Evolutionary conservation across 1,284 basidiomycete species (phyloP).

Genomic region (Trichosporon sp.): DNA sequence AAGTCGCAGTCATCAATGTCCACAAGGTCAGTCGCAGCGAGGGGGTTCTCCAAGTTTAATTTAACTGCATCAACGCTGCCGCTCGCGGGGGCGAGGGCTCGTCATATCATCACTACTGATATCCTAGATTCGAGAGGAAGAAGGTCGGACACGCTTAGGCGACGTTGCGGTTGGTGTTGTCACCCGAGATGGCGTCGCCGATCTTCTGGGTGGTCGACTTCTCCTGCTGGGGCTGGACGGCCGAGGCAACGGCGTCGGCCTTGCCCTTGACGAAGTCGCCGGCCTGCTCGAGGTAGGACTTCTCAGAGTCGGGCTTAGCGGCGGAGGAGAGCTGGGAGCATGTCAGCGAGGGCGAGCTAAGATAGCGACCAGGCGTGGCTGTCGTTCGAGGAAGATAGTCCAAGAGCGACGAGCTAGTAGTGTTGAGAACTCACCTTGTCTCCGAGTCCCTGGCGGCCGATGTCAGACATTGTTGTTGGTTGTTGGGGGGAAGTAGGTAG

Average conservation of each 20-base stretch:
- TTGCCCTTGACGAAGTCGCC: conserved; percentile 48
- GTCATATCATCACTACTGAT: conserved; percentile 11
- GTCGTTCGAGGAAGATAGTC: background rate
- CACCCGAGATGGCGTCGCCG: conserved; percentile 44
- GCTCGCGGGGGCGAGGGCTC: background rate
- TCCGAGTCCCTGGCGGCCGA: conserved; percentile 48
- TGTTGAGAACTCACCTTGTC: conserved; percentile 44
- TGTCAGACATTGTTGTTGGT: conserved; percentile 31
- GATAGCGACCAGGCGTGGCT: background rate
- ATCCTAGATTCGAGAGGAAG: background rate
- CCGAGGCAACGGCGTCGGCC: conserved; percentile 49
- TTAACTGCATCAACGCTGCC: conserved; percentile 1
- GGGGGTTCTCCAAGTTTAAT: conserved; percentile 4
- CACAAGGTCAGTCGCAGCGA: background rate
- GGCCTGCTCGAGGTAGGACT: conserved; percentile 53
- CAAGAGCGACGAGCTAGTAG: background rate
- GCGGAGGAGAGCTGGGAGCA: conserved; percentile 35
- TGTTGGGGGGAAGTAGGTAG: conserved; percentile 21
- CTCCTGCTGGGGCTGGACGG: conserved; percentile 46
- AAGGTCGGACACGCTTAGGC: conserved; percentile 3
- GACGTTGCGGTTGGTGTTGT: conserved; percentile 33
- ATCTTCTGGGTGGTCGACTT: conserved; percentile 54
- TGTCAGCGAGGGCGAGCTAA: conserved; percentile 10
- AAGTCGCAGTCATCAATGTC: background rate
- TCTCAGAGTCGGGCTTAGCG: conserved; percentile 55